A percentile compares a stretch with the other conserved stretches of the same genome.
These are phyloP conservation scores for Erucastrum elatum DNA, from an alignment of 345 rosid genomes.

Conservation along the genomic window DNA sequence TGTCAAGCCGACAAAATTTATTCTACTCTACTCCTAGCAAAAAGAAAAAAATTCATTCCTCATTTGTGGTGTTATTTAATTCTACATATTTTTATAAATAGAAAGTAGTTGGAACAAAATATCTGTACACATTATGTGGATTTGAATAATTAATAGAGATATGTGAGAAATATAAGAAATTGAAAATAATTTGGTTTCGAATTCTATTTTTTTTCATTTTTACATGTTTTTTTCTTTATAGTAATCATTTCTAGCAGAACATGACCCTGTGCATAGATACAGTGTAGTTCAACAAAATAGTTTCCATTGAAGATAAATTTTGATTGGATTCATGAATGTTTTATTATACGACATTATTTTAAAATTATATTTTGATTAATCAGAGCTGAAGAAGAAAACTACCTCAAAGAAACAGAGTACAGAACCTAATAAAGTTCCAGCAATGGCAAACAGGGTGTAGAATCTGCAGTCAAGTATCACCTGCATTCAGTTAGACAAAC, in stretches of 20 bases:
- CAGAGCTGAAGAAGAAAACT: not conserved
- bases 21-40: too few relatives aligned
- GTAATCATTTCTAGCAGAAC: not conserved
- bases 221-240: not conserved
- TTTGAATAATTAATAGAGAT: not conserved
- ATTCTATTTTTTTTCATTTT: not conserved
- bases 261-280: not conserved
- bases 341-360: not conserved
- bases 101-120: not conserved
- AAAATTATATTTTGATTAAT: not conserved
- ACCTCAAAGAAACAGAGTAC: slow-evolving; percentile 74
- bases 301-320: not conserved
- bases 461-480: slow-evolving; percentile 63
- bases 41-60: too few relatives aligned
- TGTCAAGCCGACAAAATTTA: not conserved
- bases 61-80: not conserved
- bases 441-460: slow-evolving; percentile 63
- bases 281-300: not conserved
- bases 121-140: not conserved
- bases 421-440: slow-evolving; percentile 71
- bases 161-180: not conserved
- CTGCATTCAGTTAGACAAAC: slow-evolving; percentile 45
- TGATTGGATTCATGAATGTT: not conserved
- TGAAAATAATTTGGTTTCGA: not conserved
- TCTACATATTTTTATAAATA: not conserved